phyloP scores from a whole-genome alignment of 1,139 yeast genomes.

The Candida albicans region DNA sequence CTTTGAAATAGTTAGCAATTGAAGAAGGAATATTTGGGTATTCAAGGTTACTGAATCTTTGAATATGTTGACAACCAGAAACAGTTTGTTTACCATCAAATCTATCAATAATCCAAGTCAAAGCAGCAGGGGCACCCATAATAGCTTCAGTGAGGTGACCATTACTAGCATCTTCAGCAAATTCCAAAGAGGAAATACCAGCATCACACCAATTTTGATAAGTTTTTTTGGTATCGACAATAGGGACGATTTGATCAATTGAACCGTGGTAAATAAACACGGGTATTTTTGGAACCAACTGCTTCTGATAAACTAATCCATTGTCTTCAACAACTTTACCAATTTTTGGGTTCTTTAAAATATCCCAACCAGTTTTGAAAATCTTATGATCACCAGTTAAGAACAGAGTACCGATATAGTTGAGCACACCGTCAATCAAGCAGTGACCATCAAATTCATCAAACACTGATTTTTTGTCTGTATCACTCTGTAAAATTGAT shows the following conservation, averaged over 20 bases:
- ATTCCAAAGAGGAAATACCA: conserved; percentile 30
- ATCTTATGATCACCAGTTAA: conserved; percentile 19
- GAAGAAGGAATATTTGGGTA: conserved; percentile 18
- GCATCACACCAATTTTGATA: conserved; percentile 32
- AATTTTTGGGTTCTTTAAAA: conserved; percentile 18
- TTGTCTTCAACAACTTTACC: conserved; percentile 19
- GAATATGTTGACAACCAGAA: conserved; percentile 26
- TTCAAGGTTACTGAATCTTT: conserved; percentile 23
- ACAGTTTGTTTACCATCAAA: conserved; percentile 23
- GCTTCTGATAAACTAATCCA: conserved; percentile 20
- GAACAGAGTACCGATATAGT: conserved; percentile 7
- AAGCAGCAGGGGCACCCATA: conserved; percentile 32
- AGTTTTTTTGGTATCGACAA: conserved; percentile 21
- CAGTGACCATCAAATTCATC: neutral
- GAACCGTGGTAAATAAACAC: conserved; percentile 35
- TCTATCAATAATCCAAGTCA: conserved; percentile 25
- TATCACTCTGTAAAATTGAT: neutral
- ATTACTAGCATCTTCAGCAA: conserved; percentile 23
- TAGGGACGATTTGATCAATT: conserved; percentile 31
- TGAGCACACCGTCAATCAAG: neutral
- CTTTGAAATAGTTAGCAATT: neutral
- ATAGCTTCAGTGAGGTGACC: conserved; percentile 28
- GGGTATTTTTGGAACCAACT: conserved; percentile 30
- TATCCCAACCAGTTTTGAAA: conserved; percentile 17
- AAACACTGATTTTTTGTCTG: neutral